phyloP scores from a whole-genome alignment of 2,329 filamentous ascomycete species.

The Ceratocystis eucalypticola region DNA sequence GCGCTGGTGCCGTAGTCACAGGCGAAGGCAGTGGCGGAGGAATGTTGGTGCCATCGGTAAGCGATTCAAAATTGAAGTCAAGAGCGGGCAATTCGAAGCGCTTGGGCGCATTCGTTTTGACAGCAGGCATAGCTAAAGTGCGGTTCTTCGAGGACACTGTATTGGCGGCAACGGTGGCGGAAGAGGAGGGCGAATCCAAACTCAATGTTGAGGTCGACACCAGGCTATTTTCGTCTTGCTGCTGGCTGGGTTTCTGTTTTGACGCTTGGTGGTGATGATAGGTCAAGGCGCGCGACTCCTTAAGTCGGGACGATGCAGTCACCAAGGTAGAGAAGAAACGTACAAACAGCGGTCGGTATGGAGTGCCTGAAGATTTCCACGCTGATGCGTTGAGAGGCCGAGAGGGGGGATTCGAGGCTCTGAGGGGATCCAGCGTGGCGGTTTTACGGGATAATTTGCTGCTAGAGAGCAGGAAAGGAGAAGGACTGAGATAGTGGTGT shows the following conservation, averaged over 20 bases:
- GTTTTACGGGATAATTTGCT: conserved; percentile 4
- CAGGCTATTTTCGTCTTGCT: not conserved
- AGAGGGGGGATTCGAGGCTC: conserved; percentile 16
- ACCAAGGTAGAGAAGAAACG: conserved; percentile 17
- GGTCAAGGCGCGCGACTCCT: conserved; percentile 17
- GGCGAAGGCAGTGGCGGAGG: conserved; percentile 45
- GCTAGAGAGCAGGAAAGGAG: conserved; percentile 2
- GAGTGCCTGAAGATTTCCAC: conserved; percentile 17
- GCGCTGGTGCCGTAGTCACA: conserved; percentile 21
- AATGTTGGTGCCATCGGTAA: conserved; percentile 49
- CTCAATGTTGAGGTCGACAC: not conserved
- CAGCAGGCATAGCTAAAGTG: conserved; percentile 12
- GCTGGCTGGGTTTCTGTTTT: not conserved
- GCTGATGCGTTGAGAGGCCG: conserved; percentile 14
- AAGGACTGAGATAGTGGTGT: conserved; percentile 2
- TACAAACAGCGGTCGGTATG: conserved; percentile 16
- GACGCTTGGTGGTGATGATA: conserved; percentile 12
- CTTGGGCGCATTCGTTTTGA: conserved; percentile 15
- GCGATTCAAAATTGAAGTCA: conserved; percentile 43
- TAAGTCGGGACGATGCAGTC: conserved; percentile 14
- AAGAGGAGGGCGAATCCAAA: not conserved
- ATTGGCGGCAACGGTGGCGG: too few relatives aligned
- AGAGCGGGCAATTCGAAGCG: conserved; percentile 44
- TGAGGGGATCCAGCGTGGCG: conserved; percentile 19
- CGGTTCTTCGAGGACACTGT: conserved; percentile 4